phyloP scores from a whole-genome alignment of 225 moss, liverwort and hornwort species.

The Asterella californica region DNA sequence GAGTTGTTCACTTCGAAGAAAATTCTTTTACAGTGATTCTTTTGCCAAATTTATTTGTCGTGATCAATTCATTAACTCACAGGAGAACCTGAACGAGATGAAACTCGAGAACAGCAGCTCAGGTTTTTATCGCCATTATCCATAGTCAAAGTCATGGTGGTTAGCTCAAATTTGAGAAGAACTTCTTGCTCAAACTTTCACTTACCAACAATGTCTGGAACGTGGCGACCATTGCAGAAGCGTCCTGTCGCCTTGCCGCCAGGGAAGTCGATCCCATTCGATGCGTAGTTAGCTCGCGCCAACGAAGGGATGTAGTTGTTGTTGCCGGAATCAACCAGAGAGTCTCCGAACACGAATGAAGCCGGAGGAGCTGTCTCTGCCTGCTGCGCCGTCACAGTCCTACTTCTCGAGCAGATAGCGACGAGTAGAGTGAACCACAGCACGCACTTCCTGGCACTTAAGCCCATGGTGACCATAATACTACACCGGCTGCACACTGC shows the following conservation, averaged over 20 bases:
- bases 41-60: no score
- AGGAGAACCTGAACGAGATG: no score
- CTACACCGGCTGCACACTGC: background rate
- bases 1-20: background rate
- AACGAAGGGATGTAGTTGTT: constrained; percentile 43
- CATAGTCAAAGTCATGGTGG: no score
- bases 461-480: background rate
- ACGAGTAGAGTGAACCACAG: background rate
- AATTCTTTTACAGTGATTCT: background rate
- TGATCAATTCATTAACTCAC: no score
- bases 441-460: background rate
- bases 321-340: constrained; percentile 47
- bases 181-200: background rate
- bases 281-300: constrained; percentile 39
- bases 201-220: constrained; percentile 41
- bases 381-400: background rate
- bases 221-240: constrained; percentile 47
- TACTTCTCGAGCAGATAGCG: no score
- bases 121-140: no score
- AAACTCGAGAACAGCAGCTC: no score
- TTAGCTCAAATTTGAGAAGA: no score
- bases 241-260: constrained; percentile 48
- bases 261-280: constrained; percentile 46
- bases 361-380: constrained; percentile 24
- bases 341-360: constrained; percentile 47